Conservation (phyloP, 2,329 filamentous ascomycete genomes). For the Cercospora sesami region DNA sequence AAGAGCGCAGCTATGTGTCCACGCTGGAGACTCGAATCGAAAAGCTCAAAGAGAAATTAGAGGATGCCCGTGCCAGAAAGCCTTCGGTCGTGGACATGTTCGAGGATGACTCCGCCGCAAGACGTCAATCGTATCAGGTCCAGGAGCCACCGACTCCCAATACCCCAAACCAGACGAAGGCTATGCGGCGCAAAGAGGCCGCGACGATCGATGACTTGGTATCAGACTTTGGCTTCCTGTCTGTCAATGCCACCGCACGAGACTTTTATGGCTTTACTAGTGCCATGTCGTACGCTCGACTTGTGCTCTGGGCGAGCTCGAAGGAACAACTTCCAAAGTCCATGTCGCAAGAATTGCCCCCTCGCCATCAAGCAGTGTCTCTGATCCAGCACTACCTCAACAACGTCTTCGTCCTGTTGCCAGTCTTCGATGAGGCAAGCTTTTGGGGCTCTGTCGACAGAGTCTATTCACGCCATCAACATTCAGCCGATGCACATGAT, state of each 20-base stretch:
- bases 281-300: conserved; percentile 87
- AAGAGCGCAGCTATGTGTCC: conserved; percentile 94
- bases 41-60: conserved; percentile 75
- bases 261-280: conserved; percentile 88
- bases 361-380: conserved; percentile 65
- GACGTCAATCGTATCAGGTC: conserved; percentile 47
- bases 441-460: conserved; percentile 78
- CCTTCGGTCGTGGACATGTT: conserved; percentile 69
- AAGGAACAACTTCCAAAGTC: conserved; percentile 70
- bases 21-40: conserved; percentile 91
- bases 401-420: conserved; percentile 76
- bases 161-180: conserved; percentile 38
- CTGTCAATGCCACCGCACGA: conserved; percentile 89
- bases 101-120: conserved; percentile 56
- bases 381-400: conserved; percentile 82
- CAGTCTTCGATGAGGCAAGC: conserved; percentile 76
- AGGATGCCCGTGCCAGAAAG: conserved; percentile 64
- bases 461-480: conserved; percentile 70
- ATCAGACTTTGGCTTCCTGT: conserved; percentile 91
- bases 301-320: conserved; percentile 79
- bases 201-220: conserved; percentile 88
- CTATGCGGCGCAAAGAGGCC: conserved; percentile 64
- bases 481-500: conserved; percentile 65
- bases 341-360: conserved; percentile 63
- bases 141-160: conserved; percentile 31